Conservation (phyloP, 805 yeast genomes). For the Yamadazyma scolyti region DNA sequence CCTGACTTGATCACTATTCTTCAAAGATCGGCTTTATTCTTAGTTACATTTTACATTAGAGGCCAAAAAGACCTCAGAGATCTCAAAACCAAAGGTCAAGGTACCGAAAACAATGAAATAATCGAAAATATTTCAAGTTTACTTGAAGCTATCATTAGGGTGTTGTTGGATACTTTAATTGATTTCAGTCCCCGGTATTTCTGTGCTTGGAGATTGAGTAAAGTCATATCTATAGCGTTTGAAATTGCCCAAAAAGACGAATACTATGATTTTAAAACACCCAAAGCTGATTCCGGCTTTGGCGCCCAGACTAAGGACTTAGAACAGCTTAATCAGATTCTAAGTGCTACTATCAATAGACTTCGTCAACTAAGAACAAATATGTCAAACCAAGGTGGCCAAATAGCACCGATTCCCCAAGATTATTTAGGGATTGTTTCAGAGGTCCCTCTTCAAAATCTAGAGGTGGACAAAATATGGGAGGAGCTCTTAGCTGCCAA, state of each 20-base stretch:
- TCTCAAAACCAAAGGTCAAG: not conserved
- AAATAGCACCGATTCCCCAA: no score
- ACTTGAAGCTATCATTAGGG: no score
- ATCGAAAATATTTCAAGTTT: not conserved
- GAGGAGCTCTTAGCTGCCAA: no score
- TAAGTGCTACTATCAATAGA: not conserved
- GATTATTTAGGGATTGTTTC: no score
- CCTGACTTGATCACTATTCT: no score
- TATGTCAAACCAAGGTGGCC: no score
- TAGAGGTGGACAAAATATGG: no score
- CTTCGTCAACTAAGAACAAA: not conserved
- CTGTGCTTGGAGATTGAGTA: slow-evolving; percentile 65
- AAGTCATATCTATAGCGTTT: slow-evolving; percentile 36
- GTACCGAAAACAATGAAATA: not conserved
- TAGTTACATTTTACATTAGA: no score
- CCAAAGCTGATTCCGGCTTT: not conserved
- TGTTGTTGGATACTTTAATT: slow-evolving; percentile 1
- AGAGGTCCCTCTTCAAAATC: no score
- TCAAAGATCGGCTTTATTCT: no score
- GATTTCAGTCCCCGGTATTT: slow-evolving; percentile 52
- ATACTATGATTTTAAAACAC: not conserved
- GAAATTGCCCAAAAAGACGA: not conserved
- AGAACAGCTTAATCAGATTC: slow-evolving; percentile 2
- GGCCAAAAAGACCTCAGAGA: no score
- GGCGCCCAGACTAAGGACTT: not conserved